Base-by-base conservation (phyloP, 441 rosid species). In the Erodium moschatum region DNA sequence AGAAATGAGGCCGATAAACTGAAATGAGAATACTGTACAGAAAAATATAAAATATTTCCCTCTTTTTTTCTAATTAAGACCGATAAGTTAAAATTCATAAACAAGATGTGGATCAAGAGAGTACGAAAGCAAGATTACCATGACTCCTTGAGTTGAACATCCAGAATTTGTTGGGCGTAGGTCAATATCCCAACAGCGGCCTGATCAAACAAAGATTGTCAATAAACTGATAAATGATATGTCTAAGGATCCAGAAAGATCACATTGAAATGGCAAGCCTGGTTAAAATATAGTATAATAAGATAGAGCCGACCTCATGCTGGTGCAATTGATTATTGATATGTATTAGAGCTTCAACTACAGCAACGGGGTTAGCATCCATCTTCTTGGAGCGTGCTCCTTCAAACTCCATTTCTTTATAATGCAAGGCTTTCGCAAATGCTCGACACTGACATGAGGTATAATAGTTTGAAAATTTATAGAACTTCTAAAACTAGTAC, bases 101-200 rank as follows among this genome's bases (percentile, higher is more conserved):
- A 35, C 9, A 61, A 61, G 24, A 61, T 24, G 38, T n/a, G 15
- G 20, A 64, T 64, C 46, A 13, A 67, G 31, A 61, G 38, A 12
- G 19, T n/a, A 52, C 18, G 70, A 20, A 13, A 69, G 65, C 5
- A 12, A 56, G 15, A 69, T 50, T 87, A 93, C 99, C 98, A 96
- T 78, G 99, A 92, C 75, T 96, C 99, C 85, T 96, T 92, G 70
- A 96, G 81, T 81, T 90, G 96, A 81, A 92, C 99, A 75, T 83
- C 96, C 66, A 92, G 83, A 74, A 78, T 70, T 84, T 89, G 98
- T 71, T 92, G 98, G 67, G 99, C 99, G 76, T 85, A 85, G 21
- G 98, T 96, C 83, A 96, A 83, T 82, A 92, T 96, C 79, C 99
- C 99, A 70, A 96, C 92, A 61, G 99, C 99, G 79, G 99, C 99